Evolutionary conservation across 192 early-diverging fungal genomes (phyloP).

Genomic region (Allomyces macrogynus): DNA sequence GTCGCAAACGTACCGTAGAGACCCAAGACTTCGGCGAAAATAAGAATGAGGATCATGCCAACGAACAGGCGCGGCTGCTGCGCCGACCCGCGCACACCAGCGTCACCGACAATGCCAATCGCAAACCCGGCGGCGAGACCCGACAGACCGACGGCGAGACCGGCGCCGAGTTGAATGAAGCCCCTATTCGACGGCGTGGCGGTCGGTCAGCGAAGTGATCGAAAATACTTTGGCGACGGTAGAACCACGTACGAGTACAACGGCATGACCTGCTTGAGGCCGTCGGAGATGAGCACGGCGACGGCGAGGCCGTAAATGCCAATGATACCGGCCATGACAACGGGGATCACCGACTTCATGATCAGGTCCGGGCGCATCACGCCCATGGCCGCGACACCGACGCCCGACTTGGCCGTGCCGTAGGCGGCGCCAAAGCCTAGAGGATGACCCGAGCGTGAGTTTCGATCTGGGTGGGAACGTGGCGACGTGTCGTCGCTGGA

Average conservation of each 20-base stretch:
- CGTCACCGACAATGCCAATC: constrained; percentile 77
- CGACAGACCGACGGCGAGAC: constrained; percentile 57
- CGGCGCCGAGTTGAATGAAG: constrained; percentile 62
- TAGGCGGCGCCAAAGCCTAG: constrained; percentile 78
- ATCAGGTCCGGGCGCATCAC: constrained; percentile 70
- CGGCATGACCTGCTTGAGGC: constrained; percentile 46
- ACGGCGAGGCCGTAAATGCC: constrained; percentile 97
- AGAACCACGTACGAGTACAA: constrained; percentile 28
- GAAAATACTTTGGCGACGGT: neutral
- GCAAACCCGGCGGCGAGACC: constrained; percentile 80
- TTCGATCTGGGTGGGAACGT: neutral
- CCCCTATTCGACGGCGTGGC: constrained; percentile 15
- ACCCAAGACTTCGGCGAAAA: constrained; percentile 76
- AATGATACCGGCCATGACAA: constrained; percentile 98
- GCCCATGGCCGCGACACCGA: constrained; percentile 73
- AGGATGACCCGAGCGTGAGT: neutral
- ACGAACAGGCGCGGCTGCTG: constrained; percentile 66
- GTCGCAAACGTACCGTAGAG: constrained; percentile 34
- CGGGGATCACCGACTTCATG: constrained; percentile 73
- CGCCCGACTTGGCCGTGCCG: constrained; percentile 78
- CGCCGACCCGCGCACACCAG: constrained; percentile 60
- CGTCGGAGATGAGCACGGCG: constrained; percentile 68
- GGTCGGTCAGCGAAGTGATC: neutral
- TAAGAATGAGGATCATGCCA: constrained; percentile 69
- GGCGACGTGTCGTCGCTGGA: neutral